These are phyloP conservation scores for Ophiobolus disseminans DNA, from an alignment of 2,329 filamentous ascomycete genomes.

Conservation along the genomic window DNA sequence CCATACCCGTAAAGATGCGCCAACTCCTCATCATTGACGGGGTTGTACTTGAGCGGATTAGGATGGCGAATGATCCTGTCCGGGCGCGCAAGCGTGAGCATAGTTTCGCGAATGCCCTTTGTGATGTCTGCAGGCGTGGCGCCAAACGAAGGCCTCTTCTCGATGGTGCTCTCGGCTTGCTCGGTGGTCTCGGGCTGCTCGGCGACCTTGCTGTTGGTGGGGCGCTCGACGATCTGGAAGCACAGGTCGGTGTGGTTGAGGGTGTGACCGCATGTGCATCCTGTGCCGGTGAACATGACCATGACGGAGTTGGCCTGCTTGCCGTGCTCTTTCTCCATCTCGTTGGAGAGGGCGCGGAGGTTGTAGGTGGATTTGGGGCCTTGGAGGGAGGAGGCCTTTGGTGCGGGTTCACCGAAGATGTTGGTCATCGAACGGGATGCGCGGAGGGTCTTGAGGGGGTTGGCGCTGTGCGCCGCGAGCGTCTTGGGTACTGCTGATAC, in stretches of 20 bases:
- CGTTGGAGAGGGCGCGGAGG: slow-evolving; percentile 9
- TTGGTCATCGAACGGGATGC: slow-evolving; percentile 2
- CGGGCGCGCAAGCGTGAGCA: slow-evolving; percentile 16
- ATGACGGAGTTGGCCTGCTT: slow-evolving; percentile 23
- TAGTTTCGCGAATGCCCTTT: slow-evolving; percentile 25
- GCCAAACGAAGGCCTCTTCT: too few relatives aligned
- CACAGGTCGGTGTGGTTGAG: slow-evolving; percentile 24
- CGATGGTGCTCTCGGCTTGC: too few relatives aligned
- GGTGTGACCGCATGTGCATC: slow-evolving; percentile 27
- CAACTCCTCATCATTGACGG: slow-evolving; percentile 10
- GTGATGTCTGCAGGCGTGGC: slow-evolving; percentile 21
- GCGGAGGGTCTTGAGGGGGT: neutral
- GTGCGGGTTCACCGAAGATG: neutral
- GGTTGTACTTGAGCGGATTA: slow-evolving; percentile 32
- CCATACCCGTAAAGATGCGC: slow-evolving; percentile 2
- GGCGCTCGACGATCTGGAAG: slow-evolving; percentile 31
- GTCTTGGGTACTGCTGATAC: slow-evolving; percentile 16
- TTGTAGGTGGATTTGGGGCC: slow-evolving; percentile 13
- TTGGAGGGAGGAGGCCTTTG: neutral
- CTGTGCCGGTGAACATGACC: slow-evolving; percentile 28
- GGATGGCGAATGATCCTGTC: slow-evolving; percentile 10
- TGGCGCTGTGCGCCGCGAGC: slow-evolving; percentile 11
- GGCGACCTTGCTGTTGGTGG: too few relatives aligned
- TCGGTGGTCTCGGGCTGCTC: too few relatives aligned
- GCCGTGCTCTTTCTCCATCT: slow-evolving; percentile 19